Conservation (phyloP, 768 basidiomycete genomes). For the Suillus weaverae region DNA sequence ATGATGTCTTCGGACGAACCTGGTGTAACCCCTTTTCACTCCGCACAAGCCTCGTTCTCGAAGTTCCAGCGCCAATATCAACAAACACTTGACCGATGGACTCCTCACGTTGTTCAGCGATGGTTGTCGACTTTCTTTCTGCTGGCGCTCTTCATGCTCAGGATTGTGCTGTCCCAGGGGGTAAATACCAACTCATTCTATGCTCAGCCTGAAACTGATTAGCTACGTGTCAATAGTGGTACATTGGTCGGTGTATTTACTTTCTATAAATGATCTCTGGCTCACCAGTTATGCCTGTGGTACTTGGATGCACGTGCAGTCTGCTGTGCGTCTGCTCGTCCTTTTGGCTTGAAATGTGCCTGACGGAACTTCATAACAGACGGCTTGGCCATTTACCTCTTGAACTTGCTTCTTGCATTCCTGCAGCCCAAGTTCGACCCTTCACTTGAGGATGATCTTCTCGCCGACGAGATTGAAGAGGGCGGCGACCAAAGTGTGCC, state of each 20-base stretch:
- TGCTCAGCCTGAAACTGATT: slow-evolving; percentile 9
- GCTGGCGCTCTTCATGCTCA: slow-evolving; percentile 72
- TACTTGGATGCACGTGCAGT: slow-evolving; percentile 36
- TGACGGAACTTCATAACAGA: slow-evolving; percentile 43
- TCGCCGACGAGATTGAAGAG: slow-evolving; percentile 94
- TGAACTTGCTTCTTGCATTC: slow-evolving; percentile 96
- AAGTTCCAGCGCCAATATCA: slow-evolving; percentile 80
- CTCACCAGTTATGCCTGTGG: not conserved
- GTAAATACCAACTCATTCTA: slow-evolving; percentile 48
- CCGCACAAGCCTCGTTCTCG: slow-evolving; percentile 24
- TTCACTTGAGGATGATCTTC: slow-evolving; percentile 87
- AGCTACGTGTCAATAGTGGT: slow-evolving; percentile 61
- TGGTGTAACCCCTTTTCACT: slow-evolving; percentile 27
- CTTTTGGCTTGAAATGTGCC: not conserved
- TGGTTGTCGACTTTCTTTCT: slow-evolving; percentile 81
- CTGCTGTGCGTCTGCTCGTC: slow-evolving; percentile 58
- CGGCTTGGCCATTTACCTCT: slow-evolving; percentile 91
- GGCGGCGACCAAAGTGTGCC: slow-evolving; percentile 64
- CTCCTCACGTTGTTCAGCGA: slow-evolving; percentile 85
- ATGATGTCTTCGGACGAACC: slow-evolving; percentile 39
- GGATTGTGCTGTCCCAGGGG: slow-evolving; percentile 88
- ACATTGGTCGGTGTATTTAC: slow-evolving; percentile 68
- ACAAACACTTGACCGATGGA: slow-evolving; percentile 86
- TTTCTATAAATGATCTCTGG: not conserved
- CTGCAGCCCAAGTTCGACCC: slow-evolving; percentile 98